These are phyloP conservation scores for Trichoderma harzianum DNA, from an alignment of 2,329 filamentous ascomycete genomes.

Conservation along the genomic window DNA sequence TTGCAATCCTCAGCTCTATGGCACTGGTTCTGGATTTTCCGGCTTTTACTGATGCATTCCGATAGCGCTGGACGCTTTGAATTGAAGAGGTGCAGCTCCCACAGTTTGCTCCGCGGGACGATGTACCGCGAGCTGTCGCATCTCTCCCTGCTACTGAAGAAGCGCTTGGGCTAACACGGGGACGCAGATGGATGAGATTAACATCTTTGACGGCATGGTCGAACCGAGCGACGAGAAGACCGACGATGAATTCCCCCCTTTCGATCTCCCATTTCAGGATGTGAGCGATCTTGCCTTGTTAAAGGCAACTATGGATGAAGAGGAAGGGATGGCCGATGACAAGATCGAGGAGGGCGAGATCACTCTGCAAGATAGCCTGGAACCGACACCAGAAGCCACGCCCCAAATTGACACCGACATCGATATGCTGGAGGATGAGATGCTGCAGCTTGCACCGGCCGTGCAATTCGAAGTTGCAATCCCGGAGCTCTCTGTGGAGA, in stretches of 20 bases:
- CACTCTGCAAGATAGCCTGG: background rate
- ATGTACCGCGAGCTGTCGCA: background rate
- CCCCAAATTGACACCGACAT: background rate
- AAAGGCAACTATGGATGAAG: background rate
- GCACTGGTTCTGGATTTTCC: background rate
- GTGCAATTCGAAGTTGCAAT: slow-evolving; percentile 32
- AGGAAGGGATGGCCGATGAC: background rate
- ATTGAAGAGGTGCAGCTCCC: background rate
- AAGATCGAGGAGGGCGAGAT: background rate
- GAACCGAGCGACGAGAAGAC: background rate
- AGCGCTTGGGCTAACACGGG: background rate
- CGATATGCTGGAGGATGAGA: background rate
- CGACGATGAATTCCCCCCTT: background rate
- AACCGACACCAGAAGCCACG: background rate
- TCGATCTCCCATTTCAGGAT: background rate
- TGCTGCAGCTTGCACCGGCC: background rate
- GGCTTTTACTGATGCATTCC: background rate
- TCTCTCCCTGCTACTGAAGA: background rate
- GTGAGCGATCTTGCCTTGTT: background rate
- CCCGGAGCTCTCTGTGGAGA: slow-evolving; percentile 26
- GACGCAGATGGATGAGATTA: slow-evolving; percentile 21
- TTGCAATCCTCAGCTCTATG: background rate
- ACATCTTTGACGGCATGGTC: background rate
- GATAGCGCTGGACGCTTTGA: background rate
- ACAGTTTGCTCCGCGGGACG: background rate